These are phyloP conservation scores for Parafenestella ontariensis DNA, from an alignment of 2,329 filamentous ascomycete genomes.

Conservation along the genomic window DNA sequence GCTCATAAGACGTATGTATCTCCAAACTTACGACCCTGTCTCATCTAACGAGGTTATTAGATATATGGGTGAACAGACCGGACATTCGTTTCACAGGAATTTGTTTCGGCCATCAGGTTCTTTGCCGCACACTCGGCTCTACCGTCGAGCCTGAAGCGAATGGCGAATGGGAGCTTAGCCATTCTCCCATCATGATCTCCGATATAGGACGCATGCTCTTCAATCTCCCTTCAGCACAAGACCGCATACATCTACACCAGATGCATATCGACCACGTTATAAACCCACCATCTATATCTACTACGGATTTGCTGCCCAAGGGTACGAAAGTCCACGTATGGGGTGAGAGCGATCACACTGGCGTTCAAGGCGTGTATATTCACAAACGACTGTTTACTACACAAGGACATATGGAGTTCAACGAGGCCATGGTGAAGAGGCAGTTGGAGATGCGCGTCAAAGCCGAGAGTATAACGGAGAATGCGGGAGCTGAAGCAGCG, in stretches of 20 bases:
- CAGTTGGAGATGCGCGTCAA: slow-evolving; percentile 56
- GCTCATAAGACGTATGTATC: slow-evolving; percentile 55
- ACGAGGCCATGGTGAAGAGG: slow-evolving; percentile 55
- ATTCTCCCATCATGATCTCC: slow-evolving; percentile 52
- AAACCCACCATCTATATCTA: slow-evolving; percentile 36
- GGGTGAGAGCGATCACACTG: slow-evolving; percentile 55
- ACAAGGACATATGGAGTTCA: slow-evolving; percentile 57
- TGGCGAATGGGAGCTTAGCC: slow-evolving; percentile 57
- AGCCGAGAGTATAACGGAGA: slow-evolving; percentile 49
- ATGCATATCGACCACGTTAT: slow-evolving; percentile 58
- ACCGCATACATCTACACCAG: slow-evolving; percentile 52
- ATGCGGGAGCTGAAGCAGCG: slow-evolving; percentile 45
- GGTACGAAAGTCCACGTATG: slow-evolving; percentile 58
- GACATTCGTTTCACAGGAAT: slow-evolving; percentile 60
- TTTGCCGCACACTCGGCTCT: slow-evolving; percentile 54
- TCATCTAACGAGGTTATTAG: slow-evolving; percentile 31
- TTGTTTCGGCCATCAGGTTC: slow-evolving; percentile 59
- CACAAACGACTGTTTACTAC: slow-evolving; percentile 54
- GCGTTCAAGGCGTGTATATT: slow-evolving; percentile 56
- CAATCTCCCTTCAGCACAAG: slow-evolving; percentile 36
- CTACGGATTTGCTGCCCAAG: slow-evolving; percentile 29
- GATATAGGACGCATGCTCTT: slow-evolving; percentile 53
- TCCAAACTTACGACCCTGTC: too few relatives aligned
- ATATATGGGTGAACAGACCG: slow-evolving; percentile 59
- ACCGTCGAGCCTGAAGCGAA: slow-evolving; percentile 47